Evolutionary conservation across 1,139 yeast genomes (phyloP).

Genomic region (Saccharomyces uvarum): DNA sequence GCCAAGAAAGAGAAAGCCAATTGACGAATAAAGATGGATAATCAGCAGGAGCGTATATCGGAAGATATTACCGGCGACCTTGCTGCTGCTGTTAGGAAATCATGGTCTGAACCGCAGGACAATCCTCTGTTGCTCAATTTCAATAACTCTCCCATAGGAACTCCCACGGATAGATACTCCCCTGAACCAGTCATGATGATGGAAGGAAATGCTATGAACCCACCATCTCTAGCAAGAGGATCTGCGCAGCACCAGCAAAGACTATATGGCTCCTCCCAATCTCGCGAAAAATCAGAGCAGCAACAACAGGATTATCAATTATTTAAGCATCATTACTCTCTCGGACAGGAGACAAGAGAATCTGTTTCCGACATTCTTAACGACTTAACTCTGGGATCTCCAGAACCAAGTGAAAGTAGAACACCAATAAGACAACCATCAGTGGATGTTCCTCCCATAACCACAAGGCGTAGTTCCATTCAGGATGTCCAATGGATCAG

Average conservation of each 20-base stretch:
- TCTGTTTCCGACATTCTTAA: conserved; percentile 19
- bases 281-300: not conserved
- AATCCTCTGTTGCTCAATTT: conserved; percentile 1
- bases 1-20: not conserved
- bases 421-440: not conserved
- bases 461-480: conserved; percentile 24
- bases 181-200: not conserved
- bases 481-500: conserved; percentile 30
- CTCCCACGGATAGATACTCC: conserved; percentile 10
- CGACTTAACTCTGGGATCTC: conserved; percentile 15
- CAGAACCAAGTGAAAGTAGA: conserved; percentile 3
- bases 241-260: conserved; percentile 9
- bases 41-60: conserved; percentile 2
- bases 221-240: not conserved
- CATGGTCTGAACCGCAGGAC: conserved; percentile 29
- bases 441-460: not conserved
- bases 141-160: conserved; percentile 16
- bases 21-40: conserved; percentile 4
- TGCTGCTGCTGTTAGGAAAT: conserved; percentile 29
- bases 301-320: conserved; percentile 19
- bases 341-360: conserved; percentile 18
- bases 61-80: conserved; percentile 19
- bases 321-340: conserved; percentile 25
- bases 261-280: not conserved
- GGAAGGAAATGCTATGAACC: not conserved